Conservation (phyloP, 495 filamentous ascomycete species). For the Penicillium goetzii region DNA sequence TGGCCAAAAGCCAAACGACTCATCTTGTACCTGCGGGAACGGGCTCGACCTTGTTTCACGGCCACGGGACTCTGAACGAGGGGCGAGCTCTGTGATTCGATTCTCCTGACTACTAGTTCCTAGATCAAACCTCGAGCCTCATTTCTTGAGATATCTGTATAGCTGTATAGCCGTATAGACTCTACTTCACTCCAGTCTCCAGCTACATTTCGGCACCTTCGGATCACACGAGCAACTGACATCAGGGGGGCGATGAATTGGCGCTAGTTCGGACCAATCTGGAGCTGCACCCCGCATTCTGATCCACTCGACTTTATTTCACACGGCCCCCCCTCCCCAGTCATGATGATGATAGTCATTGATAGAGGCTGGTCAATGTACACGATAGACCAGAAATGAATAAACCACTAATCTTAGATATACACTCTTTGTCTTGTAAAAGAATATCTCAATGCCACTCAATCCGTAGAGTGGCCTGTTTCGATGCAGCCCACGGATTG, state of each 20-base stretch:
- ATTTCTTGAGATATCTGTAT: not conserved
- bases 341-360: not conserved
- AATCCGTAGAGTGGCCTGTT: not conserved
- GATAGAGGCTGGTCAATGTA: no score
- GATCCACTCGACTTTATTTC: slow-evolving; percentile 35
- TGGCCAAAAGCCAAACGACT: not conserved
- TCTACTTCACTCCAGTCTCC: not conserved
- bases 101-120: not conserved
- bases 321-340: not conserved
- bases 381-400: no score
- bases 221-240: slow-evolving; percentile 44
- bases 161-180: not conserved
- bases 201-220: slow-evolving; percentile 23
- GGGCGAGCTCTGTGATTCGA: not conserved
- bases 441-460: not conserved
- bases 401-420: not conserved
- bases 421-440: not conserved
- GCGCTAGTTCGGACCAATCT: slow-evolving; percentile 33
- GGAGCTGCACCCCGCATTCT: slow-evolving; percentile 51
- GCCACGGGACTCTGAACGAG: not conserved
- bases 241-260: slow-evolving; percentile 32
- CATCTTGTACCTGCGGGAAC: slow-evolving; percentile 5
- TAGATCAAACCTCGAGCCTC: not conserved
- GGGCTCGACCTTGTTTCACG: not conserved
- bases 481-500: not conserved